A percentile compares a stretch with the other conserved stretches of the same genome.
Conservation (phyloP, 164 flowering plant genomes). For the Annona cherimola region DNA sequence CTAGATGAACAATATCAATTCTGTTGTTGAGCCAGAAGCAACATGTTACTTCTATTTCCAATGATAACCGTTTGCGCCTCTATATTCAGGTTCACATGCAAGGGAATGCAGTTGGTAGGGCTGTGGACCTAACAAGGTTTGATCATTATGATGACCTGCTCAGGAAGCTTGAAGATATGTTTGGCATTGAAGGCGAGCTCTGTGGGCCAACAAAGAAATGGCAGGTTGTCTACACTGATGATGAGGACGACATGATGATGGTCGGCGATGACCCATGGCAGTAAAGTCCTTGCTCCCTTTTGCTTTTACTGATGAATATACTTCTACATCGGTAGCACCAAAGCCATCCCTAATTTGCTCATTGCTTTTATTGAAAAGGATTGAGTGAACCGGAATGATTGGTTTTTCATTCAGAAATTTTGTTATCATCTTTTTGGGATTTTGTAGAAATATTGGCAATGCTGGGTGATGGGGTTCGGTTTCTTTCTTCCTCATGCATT, state of each 20-base stretch:
- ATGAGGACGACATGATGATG: conserved; percentile 95
- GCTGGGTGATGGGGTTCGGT: no score
- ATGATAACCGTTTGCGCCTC: no score
- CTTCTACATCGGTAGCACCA: not conserved
- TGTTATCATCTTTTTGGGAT: no score
- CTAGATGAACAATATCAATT: no score
- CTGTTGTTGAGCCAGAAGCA: not conserved
- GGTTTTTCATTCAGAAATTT: no score
- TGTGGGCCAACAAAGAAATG: conserved; percentile 61
- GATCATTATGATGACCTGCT: conserved; percentile 69
- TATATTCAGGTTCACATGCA: conserved; percentile 75
- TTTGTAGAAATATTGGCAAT: no score
- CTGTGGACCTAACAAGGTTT: conserved; percentile 66
- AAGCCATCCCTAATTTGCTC: no score
- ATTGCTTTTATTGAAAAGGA: no score
- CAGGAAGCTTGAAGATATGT: conserved; percentile 73
- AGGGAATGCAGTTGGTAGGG: conserved; percentile 86
- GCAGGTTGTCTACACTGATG: conserved; percentile 87
- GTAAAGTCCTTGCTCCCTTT: conserved; percentile 38
- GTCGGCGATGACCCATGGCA: conserved; percentile 98
- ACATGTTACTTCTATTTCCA: not conserved
- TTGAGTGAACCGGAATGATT: no score
- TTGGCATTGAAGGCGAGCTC: conserved; percentile 80
- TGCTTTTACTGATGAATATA: not conserved
- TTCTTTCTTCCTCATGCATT: no score